Percentiles rank a stretch among this genome's conserved stretches.
These are phyloP conservation scores for Schoenoplectus tabernaemontani DNA, from an alignment of 202 grass and related monocot genomes.

Conservation along the genomic window DNA sequence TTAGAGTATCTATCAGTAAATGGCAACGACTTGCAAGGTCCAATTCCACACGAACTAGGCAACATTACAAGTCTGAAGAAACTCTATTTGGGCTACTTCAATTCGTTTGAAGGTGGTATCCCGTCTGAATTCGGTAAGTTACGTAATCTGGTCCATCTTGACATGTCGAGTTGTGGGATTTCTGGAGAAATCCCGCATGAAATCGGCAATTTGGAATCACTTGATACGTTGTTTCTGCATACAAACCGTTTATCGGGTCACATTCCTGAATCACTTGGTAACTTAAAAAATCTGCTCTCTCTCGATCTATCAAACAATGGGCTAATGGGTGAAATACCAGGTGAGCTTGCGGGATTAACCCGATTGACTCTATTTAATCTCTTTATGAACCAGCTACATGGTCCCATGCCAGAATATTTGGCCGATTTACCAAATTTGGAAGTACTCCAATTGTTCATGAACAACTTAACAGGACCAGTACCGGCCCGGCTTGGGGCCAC, in stretches of 20 bases:
- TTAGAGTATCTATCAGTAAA: slow-evolving; percentile 87
- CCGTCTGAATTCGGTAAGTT: slow-evolving; percentile 52
- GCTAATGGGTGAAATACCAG: slow-evolving; percentile 62
- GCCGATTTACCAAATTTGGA: slow-evolving; percentile 48
- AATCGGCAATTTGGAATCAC: slow-evolving; percentile 37
- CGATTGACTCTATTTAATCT: slow-evolving; percentile 62
- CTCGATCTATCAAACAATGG: slow-evolving; percentile 98
- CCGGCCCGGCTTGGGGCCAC: slow-evolving; percentile 38
- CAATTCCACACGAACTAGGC: slow-evolving; percentile 55
- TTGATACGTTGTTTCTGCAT: slow-evolving; percentile 85
- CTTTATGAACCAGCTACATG: slow-evolving; percentile 84
- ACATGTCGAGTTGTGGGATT: slow-evolving; percentile 79
- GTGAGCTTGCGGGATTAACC: slow-evolving; percentile 35
- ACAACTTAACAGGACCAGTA: slow-evolving; percentile 81
- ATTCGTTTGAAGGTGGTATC: slow-evolving; percentile 68
- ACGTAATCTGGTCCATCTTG: slow-evolving; percentile 36
- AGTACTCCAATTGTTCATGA: slow-evolving; percentile 92
- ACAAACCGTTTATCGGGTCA: slow-evolving; percentile 58
- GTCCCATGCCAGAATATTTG: slow-evolving; percentile 57
- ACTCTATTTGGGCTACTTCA: slow-evolving; percentile 92
- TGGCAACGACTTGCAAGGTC: slow-evolving; percentile 65
- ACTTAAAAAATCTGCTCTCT: slow-evolving; percentile 39
- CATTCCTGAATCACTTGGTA: slow-evolving; percentile 61
- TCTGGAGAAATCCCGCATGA: slow-evolving; percentile 36
- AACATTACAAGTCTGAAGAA: slow-evolving; percentile 51